These are phyloP conservation scores for Inosperma sp. DNA, from an alignment of 768 basidiomycete genomes.

Conservation along the genomic window DNA sequence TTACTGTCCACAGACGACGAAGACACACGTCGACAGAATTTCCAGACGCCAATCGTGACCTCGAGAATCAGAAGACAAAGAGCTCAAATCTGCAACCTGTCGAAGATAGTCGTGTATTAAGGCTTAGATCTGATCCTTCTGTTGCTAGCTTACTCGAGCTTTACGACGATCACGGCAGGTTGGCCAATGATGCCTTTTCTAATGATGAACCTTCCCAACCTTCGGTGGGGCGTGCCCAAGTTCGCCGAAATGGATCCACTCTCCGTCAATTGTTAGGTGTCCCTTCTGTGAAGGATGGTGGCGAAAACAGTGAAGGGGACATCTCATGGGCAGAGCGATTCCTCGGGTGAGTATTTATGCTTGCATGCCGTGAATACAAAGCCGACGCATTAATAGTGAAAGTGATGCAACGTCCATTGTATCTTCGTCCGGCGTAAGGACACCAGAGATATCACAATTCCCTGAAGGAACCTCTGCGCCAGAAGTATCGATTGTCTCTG, in stretches of 20 bases:
- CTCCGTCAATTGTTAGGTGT: constrained; percentile 68
- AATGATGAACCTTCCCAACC: constrained; percentile 45
- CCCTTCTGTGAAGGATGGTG: constrained; percentile 30
- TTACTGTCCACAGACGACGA: constrained; percentile 63
- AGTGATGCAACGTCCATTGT: constrained; percentile 30
- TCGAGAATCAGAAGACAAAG: constrained; percentile 23
- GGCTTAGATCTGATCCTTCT: constrained; percentile 71
- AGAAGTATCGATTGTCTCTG: constrained; percentile 41
- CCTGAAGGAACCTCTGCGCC: constrained; percentile 30
- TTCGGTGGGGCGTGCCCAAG: constrained; percentile 48
- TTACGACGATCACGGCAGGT: constrained; percentile 68
- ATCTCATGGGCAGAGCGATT: constrained; percentile 83
- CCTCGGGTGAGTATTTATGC: constrained; percentile 46
- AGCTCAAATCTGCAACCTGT: constrained; percentile 34
- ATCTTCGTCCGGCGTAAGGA: constrained; percentile 47
- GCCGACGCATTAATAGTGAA: constrained; percentile 35
- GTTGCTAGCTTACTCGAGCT: constrained; percentile 68
- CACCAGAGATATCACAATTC: constrained; percentile 47
- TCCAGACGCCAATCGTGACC: constrained; percentile 52
- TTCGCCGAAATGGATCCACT: constrained; percentile 63
- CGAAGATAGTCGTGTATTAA: constrained; percentile 48
- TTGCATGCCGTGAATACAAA: not conserved
- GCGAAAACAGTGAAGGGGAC: constrained; percentile 56
- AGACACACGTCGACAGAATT: constrained; percentile 54
- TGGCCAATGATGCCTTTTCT: constrained; percentile 59